phyloP scores from a whole-genome alignment of 2,329 filamentous ascomycete genomes.

The Aspergillus carbonarius region DNA sequence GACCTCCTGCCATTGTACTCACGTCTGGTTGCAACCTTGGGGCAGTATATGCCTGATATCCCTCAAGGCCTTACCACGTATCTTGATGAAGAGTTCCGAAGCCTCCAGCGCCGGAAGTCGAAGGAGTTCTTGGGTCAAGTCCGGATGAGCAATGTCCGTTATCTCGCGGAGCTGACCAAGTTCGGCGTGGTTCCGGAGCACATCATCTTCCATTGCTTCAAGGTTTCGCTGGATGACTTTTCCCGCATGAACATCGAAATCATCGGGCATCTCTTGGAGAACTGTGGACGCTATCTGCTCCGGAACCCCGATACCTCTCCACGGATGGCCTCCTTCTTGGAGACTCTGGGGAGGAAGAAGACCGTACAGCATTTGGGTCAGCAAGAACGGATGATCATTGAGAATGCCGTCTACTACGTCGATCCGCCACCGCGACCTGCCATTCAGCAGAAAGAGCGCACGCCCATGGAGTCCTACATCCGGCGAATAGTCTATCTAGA shows the following conservation, averaged over 20 bases:
- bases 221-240: slow-evolving; percentile 95
- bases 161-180: slow-evolving; percentile 94
- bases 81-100: slow-evolving; percentile 94
- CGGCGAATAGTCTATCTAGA: slow-evolving; percentile 91
- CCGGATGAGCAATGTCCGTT: slow-evolving; percentile 91
- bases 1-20: slow-evolving; percentile 90
- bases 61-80: slow-evolving; percentile 87
- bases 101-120: slow-evolving; percentile 91
- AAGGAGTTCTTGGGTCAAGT: slow-evolving; percentile 97
- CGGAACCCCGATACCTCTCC: slow-evolving; percentile 90
- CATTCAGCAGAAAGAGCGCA: slow-evolving; percentile 94
- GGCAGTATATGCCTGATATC: slow-evolving; percentile 92
- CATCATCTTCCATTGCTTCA: slow-evolving; percentile 97
- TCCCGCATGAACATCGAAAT: slow-evolving; percentile 99
- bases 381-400: slow-evolving; percentile 95
- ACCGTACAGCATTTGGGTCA: slow-evolving; percentile 91
- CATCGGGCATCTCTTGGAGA: slow-evolving; percentile 91
- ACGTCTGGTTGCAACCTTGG: slow-evolving; percentile 88
- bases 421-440: slow-evolving; percentile 91
- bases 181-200: slow-evolving; percentile 98
- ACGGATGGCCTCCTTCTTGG: slow-evolving; percentile 88
- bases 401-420: slow-evolving; percentile 97
- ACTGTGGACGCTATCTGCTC: slow-evolving; percentile 90
- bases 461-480: slow-evolving; percentile 87
- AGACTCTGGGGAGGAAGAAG: slow-evolving; percentile 95